Percentiles rank a stretch among this genome's conserved stretches.
phyloP scores from a whole-genome alignment of 1,284 basidiomycete genomes.

The Phenoliferia sp. region DNA sequence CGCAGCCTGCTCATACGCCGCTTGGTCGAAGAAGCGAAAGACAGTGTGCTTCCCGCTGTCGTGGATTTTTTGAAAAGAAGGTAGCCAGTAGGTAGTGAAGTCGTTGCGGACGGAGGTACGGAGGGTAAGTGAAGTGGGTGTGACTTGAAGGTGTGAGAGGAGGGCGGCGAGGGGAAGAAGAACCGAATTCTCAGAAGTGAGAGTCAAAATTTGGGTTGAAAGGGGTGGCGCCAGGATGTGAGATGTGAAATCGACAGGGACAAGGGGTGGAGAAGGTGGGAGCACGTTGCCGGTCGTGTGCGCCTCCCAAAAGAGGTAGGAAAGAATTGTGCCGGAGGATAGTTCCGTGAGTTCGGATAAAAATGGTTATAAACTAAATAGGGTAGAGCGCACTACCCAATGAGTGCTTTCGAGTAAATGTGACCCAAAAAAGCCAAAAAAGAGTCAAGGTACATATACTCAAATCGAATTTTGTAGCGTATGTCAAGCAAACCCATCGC shows the following conservation, averaged over 20 bases:
- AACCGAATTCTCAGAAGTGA: slow-evolving; percentile 37
- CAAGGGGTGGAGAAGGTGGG: not conserved
- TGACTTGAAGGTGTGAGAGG: slow-evolving; percentile 45
- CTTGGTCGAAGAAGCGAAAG: slow-evolving; percentile 50
- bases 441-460: too few species aligned
- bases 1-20: slow-evolving; percentile 46
- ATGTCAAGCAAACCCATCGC: too few species aligned
- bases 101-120: slow-evolving; percentile 48
- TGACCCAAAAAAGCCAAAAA: too few species aligned
- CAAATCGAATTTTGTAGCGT: too few species aligned
- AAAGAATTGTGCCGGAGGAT: not conserved
- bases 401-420: too few species aligned
- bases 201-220: slow-evolving; percentile 21
- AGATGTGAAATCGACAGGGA: not conserved
- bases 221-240: not conserved
- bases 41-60: slow-evolving; percentile 44
- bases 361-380: too few species aligned
- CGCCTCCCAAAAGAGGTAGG: slow-evolving; percentile 46
- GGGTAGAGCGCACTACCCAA: too few species aligned
- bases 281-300: not conserved
- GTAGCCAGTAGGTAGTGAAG: slow-evolving; percentile 52
- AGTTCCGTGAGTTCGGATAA: slow-evolving; percentile 35
- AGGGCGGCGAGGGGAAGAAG: slow-evolving; percentile 18
- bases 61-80: slow-evolving; percentile 41
- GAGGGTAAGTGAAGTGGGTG: slow-evolving; percentile 42